Evolutionary conservation across 225 moss, liverwort and hornwort genomes (phyloP).

Genomic region (Bryoerythrophyllum caledonicum): DNA sequence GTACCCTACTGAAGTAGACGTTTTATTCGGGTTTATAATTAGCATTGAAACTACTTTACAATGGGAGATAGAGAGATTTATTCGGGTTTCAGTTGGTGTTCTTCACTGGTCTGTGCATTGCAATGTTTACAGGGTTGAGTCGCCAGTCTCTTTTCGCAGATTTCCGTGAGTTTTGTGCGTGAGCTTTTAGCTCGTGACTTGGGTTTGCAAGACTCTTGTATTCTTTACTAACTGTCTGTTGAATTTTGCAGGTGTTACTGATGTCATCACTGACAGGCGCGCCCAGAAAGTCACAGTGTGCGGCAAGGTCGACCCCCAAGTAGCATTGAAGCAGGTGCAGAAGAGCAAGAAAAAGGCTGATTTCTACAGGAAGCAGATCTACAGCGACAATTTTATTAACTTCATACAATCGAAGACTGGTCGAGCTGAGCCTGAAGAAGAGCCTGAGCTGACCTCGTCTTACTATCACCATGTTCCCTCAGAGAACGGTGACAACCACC

Average conservation of each 20-base stretch:
- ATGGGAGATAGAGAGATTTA: too few relatives aligned
- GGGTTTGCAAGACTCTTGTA: too few relatives aligned
- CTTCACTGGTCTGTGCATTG: not conserved
- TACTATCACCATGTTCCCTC: constrained; percentile 34
- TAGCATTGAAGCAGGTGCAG: constrained; percentile 32
- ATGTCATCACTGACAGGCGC: constrained; percentile 26
- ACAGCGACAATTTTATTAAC: constrained; percentile 46
- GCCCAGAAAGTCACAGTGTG: constrained; percentile 37
- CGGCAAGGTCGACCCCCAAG: constrained; percentile 56
- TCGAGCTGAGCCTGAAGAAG: constrained; percentile 30
- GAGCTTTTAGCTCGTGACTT: too few relatives aligned
- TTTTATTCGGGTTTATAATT: too few relatives aligned
- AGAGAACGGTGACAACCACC: constrained; percentile 34
- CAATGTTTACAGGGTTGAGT: constrained; percentile 5
- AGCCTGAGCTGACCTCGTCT: constrained; percentile 39
- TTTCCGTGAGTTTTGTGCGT: not conserved
- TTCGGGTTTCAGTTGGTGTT: too few relatives aligned
- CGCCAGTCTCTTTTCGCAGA: not conserved
- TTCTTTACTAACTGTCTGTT: not conserved
- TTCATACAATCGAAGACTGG: constrained; percentile 60
- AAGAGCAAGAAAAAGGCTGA: constrained; percentile 38
- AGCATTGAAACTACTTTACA: too few relatives aligned
- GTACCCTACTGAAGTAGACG: too few relatives aligned
- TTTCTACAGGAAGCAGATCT: constrained; percentile 46
- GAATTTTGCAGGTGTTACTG: constrained; percentile 37